These are phyloP conservation scores for Bacterosira constricta DNA, from an alignment of 108 stramenopile species.

Conservation along the genomic window DNA sequence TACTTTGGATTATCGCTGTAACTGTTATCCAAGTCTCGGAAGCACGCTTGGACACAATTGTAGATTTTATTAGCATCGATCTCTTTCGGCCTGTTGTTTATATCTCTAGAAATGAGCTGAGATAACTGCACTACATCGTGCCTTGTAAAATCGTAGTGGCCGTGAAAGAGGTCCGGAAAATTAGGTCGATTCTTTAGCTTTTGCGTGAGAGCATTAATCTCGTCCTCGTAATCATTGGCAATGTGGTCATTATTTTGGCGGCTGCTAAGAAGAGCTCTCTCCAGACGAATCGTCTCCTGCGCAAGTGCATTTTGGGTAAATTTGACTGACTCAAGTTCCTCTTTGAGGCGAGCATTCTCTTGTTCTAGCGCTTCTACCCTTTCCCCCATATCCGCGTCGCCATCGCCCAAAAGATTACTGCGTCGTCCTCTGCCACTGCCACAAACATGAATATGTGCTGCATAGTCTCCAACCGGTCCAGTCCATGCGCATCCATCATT, in stretches of 20 bases:
- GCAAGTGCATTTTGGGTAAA: neutral
- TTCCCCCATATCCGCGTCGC: no score
- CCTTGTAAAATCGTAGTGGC: conserved; percentile 16
- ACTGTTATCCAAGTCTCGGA: neutral
- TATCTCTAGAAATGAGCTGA: conserved; percentile 23
- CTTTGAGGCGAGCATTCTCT: neutral
- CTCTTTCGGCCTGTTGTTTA: conserved; percentile 23
- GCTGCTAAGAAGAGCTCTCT: no score
- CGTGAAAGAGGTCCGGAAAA: conserved; percentile 4
- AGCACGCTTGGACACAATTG: conserved; percentile 17
- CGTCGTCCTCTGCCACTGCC: neutral
- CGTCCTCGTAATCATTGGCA: no score
- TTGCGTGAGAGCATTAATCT: conserved; percentile 6
- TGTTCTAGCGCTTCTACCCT: no score
- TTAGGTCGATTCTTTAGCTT: neutral
- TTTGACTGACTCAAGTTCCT: conserved; percentile 6
- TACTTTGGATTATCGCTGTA: conserved; percentile 29
- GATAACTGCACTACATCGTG: conserved; percentile 9
- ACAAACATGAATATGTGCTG: conserved; percentile 1
- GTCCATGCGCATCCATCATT: conserved; percentile 25
- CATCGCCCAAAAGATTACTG: no score
- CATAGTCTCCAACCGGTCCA: conserved; percentile 24
- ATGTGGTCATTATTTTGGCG: no score
- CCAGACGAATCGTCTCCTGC: neutral
- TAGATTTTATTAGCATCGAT: conserved; percentile 35